Evolutionary conservation across 306 rosid genomes (phyloP), one percentile per base, ranked within the genome.

Genomic region (Mimosa pudica): DNA sequence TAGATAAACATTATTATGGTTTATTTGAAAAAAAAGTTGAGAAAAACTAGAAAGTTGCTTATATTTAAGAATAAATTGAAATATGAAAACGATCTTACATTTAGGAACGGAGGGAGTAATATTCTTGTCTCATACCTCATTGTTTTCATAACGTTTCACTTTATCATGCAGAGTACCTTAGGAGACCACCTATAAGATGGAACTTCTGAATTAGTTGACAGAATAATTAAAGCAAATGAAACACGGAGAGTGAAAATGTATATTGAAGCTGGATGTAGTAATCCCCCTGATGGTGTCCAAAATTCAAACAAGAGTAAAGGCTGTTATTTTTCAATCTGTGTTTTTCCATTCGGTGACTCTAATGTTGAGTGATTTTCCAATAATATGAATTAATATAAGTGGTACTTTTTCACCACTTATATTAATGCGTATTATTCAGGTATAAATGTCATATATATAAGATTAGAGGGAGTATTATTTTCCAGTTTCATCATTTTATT

Each of bases 211-310:
- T 82, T 94, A 85, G 76, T 89, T 47, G 67, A 82, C 79, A 85
- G 64, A 60, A 73, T 92, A 82, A 77, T 90, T 72, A 75, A 57
- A 76, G 89, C 89, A 54, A 90, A 88, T 60, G 86, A 80, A 82
- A 90, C 94, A 13, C 48, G 68, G 87, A 84, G 90, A 74, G 48
- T 94, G 70, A 83, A 78, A 61, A 83, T 89, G 18, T 94, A 94
- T 85, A 36, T 92, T 70, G 87, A 82, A 78, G 87, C 84, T 61
- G 93, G 93, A 84, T 92, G 93, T 65, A 81, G 77, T 79, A 92
- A 87, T 9, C 77, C 80, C 77, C 79, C 79, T 51, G 91, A 92
- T 52, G 81, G 77, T 20, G 76, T 35, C 79, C 88, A 83, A 72
- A 87, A 77, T 73, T 63, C 79, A 74, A 82, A 74, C 83, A 90